Evolutionary conservation across 2,329 filamentous ascomycete genomes (phyloP), one percentile per base, ranked within the genome.

Genomic region (Monilinia polystroma): DNA sequence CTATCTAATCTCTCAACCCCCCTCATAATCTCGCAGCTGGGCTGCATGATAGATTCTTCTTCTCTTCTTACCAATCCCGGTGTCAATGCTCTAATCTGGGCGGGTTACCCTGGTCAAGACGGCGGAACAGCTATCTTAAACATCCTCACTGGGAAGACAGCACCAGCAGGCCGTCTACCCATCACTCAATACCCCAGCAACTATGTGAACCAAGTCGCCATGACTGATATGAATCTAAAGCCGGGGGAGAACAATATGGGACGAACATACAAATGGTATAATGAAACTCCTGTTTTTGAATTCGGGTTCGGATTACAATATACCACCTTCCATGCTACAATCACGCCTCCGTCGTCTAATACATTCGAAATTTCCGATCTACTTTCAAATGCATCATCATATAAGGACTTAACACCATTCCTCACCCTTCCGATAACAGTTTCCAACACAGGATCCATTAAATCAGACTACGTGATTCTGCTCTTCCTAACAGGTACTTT

Each of bases 241-340:
- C 82, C 84, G 2, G 78, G 78, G 64, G 70, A 73, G 2, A 74
- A 74, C 2, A 81, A 79, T 49, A 84, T 84, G 0, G 70, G 69
- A 20, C 77, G 84, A 4, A 88, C 85, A 0, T 87, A 88, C 70
- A 81, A 81, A 70, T 88, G 84, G 85, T 87, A 84, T 73, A 77
- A 79, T 3, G 79, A 79, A 43, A 76, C 77, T 14, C 78, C 83
- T 0, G 78, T 85, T 3, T 80, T 82, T 58, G 80, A 81, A 0
- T 88, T 87, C 64, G 85, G 85, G 0, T 79, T 79, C 66, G 85
- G 85, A 0, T 70, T 87, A 67, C 66, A 71, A 45, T 69, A 69
- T 45, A 70, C 68, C 4, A 68, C 58, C 11, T 70, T 72, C 64
- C 67, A 35, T 2, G 49, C 56, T 11, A 51, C 26, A 0, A 47